A percentile compares a stretch with the other conserved stretches of the same genome.
Conservation (phyloP, 169 alveolate species). For the Miamiensis avidus region DNA sequence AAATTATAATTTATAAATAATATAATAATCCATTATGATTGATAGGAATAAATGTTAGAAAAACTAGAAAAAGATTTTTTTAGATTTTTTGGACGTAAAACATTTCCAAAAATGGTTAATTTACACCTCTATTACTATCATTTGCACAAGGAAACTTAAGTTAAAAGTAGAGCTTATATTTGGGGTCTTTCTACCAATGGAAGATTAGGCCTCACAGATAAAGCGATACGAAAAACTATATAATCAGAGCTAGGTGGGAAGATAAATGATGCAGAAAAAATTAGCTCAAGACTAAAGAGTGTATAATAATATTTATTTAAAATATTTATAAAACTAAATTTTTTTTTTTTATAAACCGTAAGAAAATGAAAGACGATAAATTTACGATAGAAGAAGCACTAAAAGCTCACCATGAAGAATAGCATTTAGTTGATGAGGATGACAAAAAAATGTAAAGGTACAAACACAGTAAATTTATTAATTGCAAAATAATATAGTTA, state of each 20-base stretch:
- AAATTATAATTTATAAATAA: too few species aligned
- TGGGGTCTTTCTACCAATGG: constrained; percentile 23
- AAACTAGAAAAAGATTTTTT: not conserved
- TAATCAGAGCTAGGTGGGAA: not conserved
- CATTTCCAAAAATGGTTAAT: not conserved
- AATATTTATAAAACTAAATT: not conserved
- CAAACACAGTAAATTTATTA: too few species aligned
- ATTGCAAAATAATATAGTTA: too few species aligned
- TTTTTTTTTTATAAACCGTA: not conserved
- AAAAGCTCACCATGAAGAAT: too few species aligned
- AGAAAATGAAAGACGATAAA: not conserved
- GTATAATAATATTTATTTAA: not conserved
- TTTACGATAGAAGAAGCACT: not conserved
- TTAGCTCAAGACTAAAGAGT: not conserved
- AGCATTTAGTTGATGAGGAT: too few species aligned
- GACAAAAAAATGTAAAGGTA: not conserved
- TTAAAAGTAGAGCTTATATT: not conserved
- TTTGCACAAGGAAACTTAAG: not conserved
- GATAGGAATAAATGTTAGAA: not conserved
- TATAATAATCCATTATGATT: too few species aligned
- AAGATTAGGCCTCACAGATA: constrained; percentile 1
- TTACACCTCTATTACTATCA: not conserved
- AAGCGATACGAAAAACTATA: not conserved
- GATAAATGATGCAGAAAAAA: not conserved
- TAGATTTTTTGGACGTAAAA: constrained; percentile 4